Conservation (phyloP, 257 asterid genomes). For the Solanum boliviense region DNA sequence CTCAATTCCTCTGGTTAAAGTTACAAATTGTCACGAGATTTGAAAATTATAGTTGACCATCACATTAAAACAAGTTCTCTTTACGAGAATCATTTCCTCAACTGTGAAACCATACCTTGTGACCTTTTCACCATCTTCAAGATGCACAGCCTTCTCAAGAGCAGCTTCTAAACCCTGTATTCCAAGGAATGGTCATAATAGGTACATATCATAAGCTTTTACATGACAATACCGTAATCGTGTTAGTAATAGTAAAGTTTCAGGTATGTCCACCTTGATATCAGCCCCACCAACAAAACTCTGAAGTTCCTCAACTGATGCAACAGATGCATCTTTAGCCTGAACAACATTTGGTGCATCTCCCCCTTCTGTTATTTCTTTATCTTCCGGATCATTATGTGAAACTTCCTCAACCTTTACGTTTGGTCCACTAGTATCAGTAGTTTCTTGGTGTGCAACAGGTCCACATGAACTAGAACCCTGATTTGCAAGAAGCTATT, state of each 20-base stretch:
- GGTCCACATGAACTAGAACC: conserved; percentile 31
- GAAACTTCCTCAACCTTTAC: conserved; percentile 40
- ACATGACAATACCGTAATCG: background rate
- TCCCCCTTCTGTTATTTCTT: conserved; percentile 26
- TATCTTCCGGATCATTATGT: conserved; percentile 44
- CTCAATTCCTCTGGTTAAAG: conserved; percentile 51
- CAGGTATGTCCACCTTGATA: conserved; percentile 56
- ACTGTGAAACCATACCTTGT: conserved; percentile 43
- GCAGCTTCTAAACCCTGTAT: conserved; percentile 95
- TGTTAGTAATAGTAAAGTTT: background rate
- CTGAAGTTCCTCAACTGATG: conserved; percentile 75
- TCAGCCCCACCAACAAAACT: conserved; percentile 78
- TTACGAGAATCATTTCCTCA: conserved; percentile 13
- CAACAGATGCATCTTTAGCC: conserved; percentile 38
- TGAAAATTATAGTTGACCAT: background rate
- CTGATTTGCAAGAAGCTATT: conserved; percentile 33
- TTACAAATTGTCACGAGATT: background rate
- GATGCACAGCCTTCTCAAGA: conserved; percentile 92
- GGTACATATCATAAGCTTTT: background rate
- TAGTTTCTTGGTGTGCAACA: conserved; percentile 30
- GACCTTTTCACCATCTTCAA: conserved; percentile 85
- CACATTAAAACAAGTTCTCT: conserved; percentile 3
- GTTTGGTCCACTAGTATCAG: conserved; percentile 31
- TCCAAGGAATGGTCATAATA: conserved; percentile 3
- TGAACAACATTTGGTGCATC: conserved; percentile 35